Conservation (phyloP, 371 early-diverging fungal species). For the Capillidium rhysosporum region DNA sequence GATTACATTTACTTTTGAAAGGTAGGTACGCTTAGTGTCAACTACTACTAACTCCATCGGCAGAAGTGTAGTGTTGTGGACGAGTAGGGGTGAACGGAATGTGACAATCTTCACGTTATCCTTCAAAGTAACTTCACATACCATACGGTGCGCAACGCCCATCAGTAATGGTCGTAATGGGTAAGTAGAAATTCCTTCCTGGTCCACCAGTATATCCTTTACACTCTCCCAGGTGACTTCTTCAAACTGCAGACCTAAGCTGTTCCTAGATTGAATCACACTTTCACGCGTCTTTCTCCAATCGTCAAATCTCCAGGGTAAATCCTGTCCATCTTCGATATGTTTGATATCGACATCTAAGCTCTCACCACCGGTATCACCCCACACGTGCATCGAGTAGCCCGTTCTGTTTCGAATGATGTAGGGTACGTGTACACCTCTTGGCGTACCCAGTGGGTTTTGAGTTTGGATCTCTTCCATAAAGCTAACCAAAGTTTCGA, state of each 20-base stretch:
- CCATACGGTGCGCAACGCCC: constrained; percentile 57
- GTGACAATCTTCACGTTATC: constrained; percentile 82
- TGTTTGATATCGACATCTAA: constrained; percentile 33
- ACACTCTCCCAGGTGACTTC: constrained; percentile 80
- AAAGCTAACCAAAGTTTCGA: constrained; percentile 42
- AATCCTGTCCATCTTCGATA: constrained; percentile 43
- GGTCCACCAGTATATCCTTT: constrained; percentile 68
- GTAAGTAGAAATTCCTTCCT: constrained; percentile 60
- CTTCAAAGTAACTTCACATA: constrained; percentile 65
- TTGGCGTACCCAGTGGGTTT: constrained; percentile 5
- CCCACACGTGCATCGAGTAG: constrained; percentile 71
- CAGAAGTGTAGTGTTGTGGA: constrained; percentile 61
- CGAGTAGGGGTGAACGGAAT: constrained; percentile 61
- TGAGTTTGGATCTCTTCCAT: constrained; percentile 8
- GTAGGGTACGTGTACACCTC: constrained; percentile 43
- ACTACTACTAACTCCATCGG: constrained; percentile 63
- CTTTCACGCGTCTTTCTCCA: constrained; percentile 84
- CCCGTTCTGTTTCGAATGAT: constrained; percentile 76
- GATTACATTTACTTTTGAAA: constrained; percentile 16
- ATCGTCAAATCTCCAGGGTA: constrained; percentile 90
- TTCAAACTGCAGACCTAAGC: constrained; percentile 63
- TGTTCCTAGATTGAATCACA: constrained; percentile 29
- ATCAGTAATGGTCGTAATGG: constrained; percentile 57
- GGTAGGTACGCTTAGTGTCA: constrained; percentile 32
- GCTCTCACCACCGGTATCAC: constrained; percentile 19